phyloP scores from a whole-genome alignment of 164 flowering plant genomes.

The Macadamia integrifolia region DNA sequence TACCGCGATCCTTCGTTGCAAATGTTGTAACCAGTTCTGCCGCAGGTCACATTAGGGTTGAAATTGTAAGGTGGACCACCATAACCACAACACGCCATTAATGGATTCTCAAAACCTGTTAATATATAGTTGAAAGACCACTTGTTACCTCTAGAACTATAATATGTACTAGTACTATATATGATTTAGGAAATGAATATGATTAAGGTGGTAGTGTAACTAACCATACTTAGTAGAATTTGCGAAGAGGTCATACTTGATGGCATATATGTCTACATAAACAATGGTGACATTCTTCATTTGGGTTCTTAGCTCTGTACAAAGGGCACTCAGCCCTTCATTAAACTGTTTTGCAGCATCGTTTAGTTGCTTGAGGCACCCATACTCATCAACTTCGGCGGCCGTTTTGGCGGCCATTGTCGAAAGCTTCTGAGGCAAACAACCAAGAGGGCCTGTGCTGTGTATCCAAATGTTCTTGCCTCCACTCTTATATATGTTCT shows the following conservation, averaged over 20 bases:
- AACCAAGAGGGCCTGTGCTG: constrained; percentile 58
- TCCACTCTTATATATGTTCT: constrained; percentile 42
- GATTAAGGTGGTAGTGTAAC: neutral
- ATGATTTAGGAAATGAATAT: no score
- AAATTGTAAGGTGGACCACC: no score
- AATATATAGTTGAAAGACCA: no score
- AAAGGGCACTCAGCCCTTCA: constrained; percentile 20
- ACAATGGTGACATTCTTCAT: constrained; percentile 38
- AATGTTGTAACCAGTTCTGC: no score
- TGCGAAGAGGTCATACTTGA: constrained; percentile 50
- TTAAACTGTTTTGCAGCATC: constrained; percentile 44
- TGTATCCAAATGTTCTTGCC: constrained; percentile 62
- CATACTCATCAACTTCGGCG: constrained; percentile 28
- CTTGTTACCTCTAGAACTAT: no score
- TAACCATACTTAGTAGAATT: constrained; percentile 37
- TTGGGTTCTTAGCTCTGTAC: constrained; percentile 25
- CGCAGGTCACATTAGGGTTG: no score
- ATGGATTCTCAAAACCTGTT: no score
- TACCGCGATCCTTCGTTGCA: no score
- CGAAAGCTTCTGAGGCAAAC: constrained; percentile 48
- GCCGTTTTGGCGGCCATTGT: constrained; percentile 10
- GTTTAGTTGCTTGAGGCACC: constrained; percentile 43
- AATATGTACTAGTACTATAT: no score
- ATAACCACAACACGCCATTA: no score
- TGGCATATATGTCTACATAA: constrained; percentile 40